Base-by-base conservation (phyloP, 2,329 filamentous ascomycete species). In the Hypoxylon sp. region DNA sequence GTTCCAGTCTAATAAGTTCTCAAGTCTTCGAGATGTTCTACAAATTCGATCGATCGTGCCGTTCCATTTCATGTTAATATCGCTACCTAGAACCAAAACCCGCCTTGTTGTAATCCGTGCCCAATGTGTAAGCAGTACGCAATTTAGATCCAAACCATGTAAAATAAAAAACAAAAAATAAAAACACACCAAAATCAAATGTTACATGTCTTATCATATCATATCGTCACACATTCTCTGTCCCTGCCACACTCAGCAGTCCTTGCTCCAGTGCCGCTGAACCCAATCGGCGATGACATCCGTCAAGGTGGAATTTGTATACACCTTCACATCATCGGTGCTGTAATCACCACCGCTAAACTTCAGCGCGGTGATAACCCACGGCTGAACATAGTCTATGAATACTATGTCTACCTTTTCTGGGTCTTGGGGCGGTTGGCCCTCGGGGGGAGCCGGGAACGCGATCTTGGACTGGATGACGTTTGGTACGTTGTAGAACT, bases 361-460 rank as follows among this genome's bases (percentile, higher is more conserved):
- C 60, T 86, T 84, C 55, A 96, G 75, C 2, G 91, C 91, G 7
- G 88, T 73, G 12, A 96, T 71, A 27, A 97, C 75, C 81, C 89
- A 95, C 7, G 86, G 86, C 71, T 94, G 82, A 25, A 97, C 86
- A 69, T 97, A 99, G 68, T 96, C 91, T 50, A 96, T 83, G 67
- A 95, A 99, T 9, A 97, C 85, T 5, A 99, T 69, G 69, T 97
- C 93, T 1, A 99, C 91, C 0, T 73, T 86, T 42, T 88, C 82
- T 0, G 90, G 89, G 11, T 82, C 75, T 4, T 68, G 66, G 0
- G 69, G 73, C n/a, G n/a, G n/a, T 5, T 67, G 58, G 13, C 68
- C 59, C 29, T 21, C 7, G 11, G 51, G 13, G n/a, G 51, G 46
- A 7, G 38, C 25, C 1, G 86, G 79, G 62, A 95, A 89, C 1